Evolutionary conservation across 306 rosid species (phyloP), one percentile per base, ranked within the genome.

Genomic region (Albizia julibrissin): DNA sequence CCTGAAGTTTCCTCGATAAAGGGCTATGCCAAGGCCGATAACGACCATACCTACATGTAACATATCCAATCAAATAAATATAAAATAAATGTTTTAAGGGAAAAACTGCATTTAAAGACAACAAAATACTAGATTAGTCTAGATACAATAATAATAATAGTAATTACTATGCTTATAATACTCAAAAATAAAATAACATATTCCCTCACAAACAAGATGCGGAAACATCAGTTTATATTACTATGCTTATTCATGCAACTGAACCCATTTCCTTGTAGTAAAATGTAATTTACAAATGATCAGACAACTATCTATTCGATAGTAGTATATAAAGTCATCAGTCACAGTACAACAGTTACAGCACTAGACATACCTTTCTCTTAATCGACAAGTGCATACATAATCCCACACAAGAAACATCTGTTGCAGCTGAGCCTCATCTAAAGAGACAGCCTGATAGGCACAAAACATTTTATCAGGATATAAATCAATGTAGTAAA

Each of bases 1-100:
- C 95, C 81, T 84, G 65, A 75, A 79, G 47, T 79, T 89, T 91
- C 83, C 81, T 84, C 39, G 90, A 83, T 78, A 91, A 82, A 68
- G 94, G 90, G 72, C 89, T 87, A 79, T 87, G 79, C 95, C 94
- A 95, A 9, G 99, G 99, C 61, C 98, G 98, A 82, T 89, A 93
- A 71, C 95, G 91, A 13, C 98, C 97, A 89, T 93, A 95, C 92
- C 99, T 95, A 74, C 26, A 88, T 47, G 50, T 64, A 79, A 81
- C 46, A 22, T 75, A 72, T 50, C 52, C 82, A 6, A 82, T 79
- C 72, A 79, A 65, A 86, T 77, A 72, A 21, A 22, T 37, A 75
- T 19, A 52, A 43, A 71, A 44, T 13, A 39, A 8, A 67, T n/a
- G 8, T 44, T 22, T 75, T n/a, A 72, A 46, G 52, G 27, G 64